Percentiles rank a stretch among this genome's conserved stretches.
Conservation (phyloP, 2,329 filamentous ascomycete genomes). For the Beauveria brongniartii region DNA sequence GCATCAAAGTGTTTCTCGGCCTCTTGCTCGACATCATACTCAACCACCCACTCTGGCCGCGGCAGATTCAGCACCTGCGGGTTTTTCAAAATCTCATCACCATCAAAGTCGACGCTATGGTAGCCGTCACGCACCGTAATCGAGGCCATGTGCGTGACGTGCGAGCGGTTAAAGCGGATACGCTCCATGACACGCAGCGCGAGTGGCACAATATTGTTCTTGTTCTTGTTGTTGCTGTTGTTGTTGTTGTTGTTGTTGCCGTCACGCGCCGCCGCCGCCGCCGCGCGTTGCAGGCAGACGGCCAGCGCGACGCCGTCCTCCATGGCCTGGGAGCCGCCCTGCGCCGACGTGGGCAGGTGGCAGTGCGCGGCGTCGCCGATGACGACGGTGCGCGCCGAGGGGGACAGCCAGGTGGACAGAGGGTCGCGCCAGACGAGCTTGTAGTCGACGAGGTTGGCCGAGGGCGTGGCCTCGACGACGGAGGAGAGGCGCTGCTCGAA, state of each 20-base stretch:
- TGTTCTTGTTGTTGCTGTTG: too few relatives aligned
- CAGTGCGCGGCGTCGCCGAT: slow-evolving; percentile 35
- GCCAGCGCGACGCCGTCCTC: slow-evolving; percentile 34
- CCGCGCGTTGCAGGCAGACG: slow-evolving; percentile 21
- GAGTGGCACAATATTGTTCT: slow-evolving; percentile 4
- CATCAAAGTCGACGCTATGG: not conserved
- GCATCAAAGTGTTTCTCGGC: not conserved
- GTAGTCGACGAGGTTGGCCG: not conserved
- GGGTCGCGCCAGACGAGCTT: not conserved
- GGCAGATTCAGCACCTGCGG: not conserved
- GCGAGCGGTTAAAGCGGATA: not conserved
- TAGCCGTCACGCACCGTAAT: not conserved
- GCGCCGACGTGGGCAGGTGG: slow-evolving; percentile 31
- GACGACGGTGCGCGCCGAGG: slow-evolving; percentile 25
- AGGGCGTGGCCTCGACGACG: not conserved
- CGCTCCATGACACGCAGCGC: not conserved
- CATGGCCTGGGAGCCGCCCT: slow-evolving; percentile 32
- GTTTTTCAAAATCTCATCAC: not conserved
- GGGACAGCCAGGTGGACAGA: slow-evolving; percentile 21
- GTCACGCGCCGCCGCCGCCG: too few relatives aligned
- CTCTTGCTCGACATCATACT: not conserved
- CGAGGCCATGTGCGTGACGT: not conserved
- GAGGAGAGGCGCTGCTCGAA: not conserved
- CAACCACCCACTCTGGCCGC: not conserved
- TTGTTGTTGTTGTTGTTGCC: slow-evolving; percentile 7